Base-by-base conservation (phyloP, 1,139 yeast species). In the Wickerhamomyces sp. region DNA sequence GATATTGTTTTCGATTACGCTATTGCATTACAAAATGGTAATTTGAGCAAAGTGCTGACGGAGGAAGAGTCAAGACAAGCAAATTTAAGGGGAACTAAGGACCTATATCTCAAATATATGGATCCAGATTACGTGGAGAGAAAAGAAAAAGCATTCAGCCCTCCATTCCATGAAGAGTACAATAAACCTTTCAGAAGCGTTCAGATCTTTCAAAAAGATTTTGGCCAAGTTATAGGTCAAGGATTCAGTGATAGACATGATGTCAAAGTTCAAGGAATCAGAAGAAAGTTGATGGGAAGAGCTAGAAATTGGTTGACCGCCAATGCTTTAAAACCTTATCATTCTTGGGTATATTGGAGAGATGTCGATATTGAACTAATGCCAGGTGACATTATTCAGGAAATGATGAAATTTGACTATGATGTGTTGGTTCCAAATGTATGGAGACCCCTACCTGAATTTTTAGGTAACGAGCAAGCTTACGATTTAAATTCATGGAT, bases 301-400 rank as follows among this genome's bases (percentile, higher is more conserved):
- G 95, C 95, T 4, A 70, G 96, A 57, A 87, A 87, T 58, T 87
- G 94, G 93, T 64, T 87, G 34, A 74, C 89, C 4, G 70, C 86
- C 2, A 72, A 76, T 29, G 88, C 95, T 1, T 63, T 87, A 42
- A 74, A 78, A 51, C 88, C 95, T 1, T 81, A 85, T 52, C 96
- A 87, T 58, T 80, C 93, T 2, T 87, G 95, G 95, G 95, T 87
- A 11, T 83, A 85, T 55, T 87, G 96, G 96, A 70, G 95, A 59
- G 96, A 87, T 57, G 95, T 78, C 3, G 96, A 87, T 56, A 80
- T 87, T 37, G 95, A 85, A 51, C 72, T 86, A 19, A 78, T 86
- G 49, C 94, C 95, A 1, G 84, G 86, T 14, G 68, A 81, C 30
- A 81, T 87, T 31, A 74, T 87, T 45, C 84, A 87, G 57, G 85